Conservation (phyloP, 2,329 filamentous ascomycete genomes). For the Ploettnerulaceae sp. region DNA sequence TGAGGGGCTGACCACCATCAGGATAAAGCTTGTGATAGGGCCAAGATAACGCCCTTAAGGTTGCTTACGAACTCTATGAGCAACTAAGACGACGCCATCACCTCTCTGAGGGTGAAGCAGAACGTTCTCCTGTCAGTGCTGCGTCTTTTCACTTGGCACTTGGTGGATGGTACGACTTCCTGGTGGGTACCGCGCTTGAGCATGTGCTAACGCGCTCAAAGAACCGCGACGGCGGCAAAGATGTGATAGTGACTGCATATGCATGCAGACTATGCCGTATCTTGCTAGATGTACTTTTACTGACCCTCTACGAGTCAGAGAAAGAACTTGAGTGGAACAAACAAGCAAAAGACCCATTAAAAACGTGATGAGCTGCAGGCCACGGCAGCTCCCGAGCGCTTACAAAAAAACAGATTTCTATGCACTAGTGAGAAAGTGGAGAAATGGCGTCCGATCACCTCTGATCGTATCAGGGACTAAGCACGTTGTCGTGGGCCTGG, state of each 20-base stretch:
- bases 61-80: not conserved
- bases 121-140: not conserved
- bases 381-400: slow-evolving; percentile 13
- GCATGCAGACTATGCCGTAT: not conserved
- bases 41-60: not conserved
- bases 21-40: not conserved
- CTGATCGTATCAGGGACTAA: not conserved
- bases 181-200: slow-evolving; percentile 2
- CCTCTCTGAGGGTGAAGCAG: not conserved
- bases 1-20: slow-evolving; percentile 4
- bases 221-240: slow-evolving; percentile 10
- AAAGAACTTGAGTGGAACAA: not conserved
- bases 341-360: not conserved
- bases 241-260: slow-evolving; percentile 15
- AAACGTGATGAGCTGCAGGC: slow-evolving; percentile 4
- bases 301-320: not conserved
- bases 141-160: not conserved
- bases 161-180: not conserved
- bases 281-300: not conserved
- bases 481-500: not conserved
- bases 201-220: not conserved
- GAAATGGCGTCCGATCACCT: not conserved
- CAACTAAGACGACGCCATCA: not conserved
- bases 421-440: not conserved
- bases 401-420: not conserved